Percentiles rank a stretch among this genome's conserved stretches.
Evolutionary conservation across 768 basidiomycete genomes (phyloP).

Genomic region (Dendrothele bispora): DNA sequence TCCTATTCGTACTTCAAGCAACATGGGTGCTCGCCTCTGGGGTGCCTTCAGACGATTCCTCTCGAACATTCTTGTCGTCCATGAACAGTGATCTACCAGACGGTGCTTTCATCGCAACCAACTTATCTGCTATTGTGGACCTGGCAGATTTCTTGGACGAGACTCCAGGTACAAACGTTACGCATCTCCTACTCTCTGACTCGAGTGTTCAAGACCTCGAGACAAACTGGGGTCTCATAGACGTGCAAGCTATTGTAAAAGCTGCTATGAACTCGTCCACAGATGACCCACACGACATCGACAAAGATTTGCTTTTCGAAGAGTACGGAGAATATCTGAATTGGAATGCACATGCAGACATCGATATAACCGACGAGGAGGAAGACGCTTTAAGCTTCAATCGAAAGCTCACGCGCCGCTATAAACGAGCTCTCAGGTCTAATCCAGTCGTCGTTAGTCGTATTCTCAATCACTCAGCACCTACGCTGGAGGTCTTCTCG

Average conservation of each 20-base stretch:
- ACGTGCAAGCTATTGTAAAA: not conserved
- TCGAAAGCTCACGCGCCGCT: constrained; percentile 2
- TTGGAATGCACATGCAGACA: not conserved
- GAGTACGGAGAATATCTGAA: too few species aligned
- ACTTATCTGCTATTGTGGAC: constrained; percentile 2
- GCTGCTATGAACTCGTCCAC: too few species aligned
- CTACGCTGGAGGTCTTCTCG: constrained; percentile 11
- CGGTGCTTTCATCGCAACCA: constrained; percentile 10
- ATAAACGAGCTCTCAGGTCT: constrained; percentile 1
- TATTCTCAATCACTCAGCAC: constrained; percentile 10
- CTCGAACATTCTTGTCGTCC: not conserved
- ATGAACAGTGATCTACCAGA: constrained; percentile 4
- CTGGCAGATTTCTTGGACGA: constrained; percentile 11
- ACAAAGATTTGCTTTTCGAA: too few species aligned
- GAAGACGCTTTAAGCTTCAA: constrained; percentile 2
- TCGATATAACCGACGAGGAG: constrained; percentile 3
- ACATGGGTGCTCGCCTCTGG: too few species aligned
- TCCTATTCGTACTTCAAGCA: too few species aligned
- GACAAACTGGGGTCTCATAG: constrained; percentile 9
- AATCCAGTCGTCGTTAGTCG: constrained; percentile 8
- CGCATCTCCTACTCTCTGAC: constrained; percentile 11
- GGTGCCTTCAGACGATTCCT: too few species aligned
- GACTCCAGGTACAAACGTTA: constrained; percentile 6
- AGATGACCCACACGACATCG: too few species aligned
- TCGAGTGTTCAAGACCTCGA: constrained; percentile 9